Percentiles rank a stretch among this genome's conserved stretches.
phyloP scores from a whole-genome alignment of 805 yeast species.

The Schizosaccharomyces osmophilus region DNA sequence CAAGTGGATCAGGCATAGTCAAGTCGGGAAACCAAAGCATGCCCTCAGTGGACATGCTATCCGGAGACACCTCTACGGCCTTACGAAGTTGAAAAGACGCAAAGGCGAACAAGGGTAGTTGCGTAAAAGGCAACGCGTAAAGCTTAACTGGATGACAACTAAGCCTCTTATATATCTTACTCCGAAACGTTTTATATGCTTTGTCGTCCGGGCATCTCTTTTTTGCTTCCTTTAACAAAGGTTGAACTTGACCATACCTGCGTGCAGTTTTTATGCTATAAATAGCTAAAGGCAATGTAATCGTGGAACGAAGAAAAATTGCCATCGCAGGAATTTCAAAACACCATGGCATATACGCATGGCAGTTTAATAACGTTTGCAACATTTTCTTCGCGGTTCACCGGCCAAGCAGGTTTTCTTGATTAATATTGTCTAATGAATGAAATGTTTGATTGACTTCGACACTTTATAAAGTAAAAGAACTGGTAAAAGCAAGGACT shows the following conservation, averaged over 20 bases:
- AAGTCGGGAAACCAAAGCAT: neutral
- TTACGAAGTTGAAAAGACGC: neutral
- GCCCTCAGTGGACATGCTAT: neutral
- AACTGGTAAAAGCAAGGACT: too few species aligned
- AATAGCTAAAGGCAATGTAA: neutral
- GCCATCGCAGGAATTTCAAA: neutral
- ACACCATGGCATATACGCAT: neutral
- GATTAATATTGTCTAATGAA: too few species aligned
- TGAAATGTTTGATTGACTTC: too few species aligned
- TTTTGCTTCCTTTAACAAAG: neutral
- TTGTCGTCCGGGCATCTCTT: neutral
- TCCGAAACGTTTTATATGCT: neutral
- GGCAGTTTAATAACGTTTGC: neutral
- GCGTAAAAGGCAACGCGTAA: neutral
- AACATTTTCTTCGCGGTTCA: neutral
- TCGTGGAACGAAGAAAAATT: neutral
- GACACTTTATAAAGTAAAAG: too few species aligned
- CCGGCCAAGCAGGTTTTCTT: too few species aligned
- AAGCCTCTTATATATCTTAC: neutral
- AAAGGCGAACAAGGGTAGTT: neutral
- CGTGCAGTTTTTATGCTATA: neutral
- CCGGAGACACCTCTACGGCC: neutral
- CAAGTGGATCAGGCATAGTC: neutral
- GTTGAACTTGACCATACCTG: neutral
- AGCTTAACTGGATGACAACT: neutral